Evolutionary conservation across 306 rosid genomes (phyloP).

Genomic region (Parietaria judaica): DNA sequence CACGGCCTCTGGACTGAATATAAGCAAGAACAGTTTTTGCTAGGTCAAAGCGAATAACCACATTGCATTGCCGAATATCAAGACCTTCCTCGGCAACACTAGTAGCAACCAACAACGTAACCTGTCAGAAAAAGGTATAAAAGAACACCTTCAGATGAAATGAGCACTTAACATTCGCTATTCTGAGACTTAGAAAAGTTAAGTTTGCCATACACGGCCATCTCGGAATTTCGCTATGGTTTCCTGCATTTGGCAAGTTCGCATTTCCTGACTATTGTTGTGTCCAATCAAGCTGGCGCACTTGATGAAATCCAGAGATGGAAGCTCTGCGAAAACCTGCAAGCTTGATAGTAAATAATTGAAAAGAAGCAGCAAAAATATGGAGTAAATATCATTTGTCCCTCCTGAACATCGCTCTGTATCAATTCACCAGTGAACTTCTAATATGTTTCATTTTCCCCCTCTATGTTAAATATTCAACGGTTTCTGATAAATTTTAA

Average conservation of each 20-base stretch:
- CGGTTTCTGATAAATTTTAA: too few species aligned
- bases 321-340: conserved; percentile 95
- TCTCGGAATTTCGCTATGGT: conserved; percentile 88
- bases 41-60: conserved; percentile 98
- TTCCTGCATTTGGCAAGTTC: conserved; percentile 94
- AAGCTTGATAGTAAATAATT: conserved; percentile 24
- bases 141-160: conserved; percentile 15
- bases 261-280: conserved; percentile 99
- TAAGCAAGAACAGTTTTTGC: conserved; percentile 98
- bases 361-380: conserved; percentile 12
- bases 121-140: conserved; percentile 41
- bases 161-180: conserved; percentile 12
- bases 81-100: conserved; percentile 99
- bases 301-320: conserved; percentile 81
- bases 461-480: too few species aligned
- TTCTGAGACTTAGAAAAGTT: conserved; percentile 4
- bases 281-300: conserved; percentile 97
- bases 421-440: too few species aligned
- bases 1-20: conserved; percentile 99
- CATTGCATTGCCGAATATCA: conserved; percentile 98
- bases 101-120: conserved; percentile 91
- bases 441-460: too few species aligned
- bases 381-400: too few species aligned
- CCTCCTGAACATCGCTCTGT: too few species aligned
- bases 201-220: conserved; percentile 59